Evolutionary conservation across 257 asterid species (phyloP).

Genomic region (Rauvolfia tetraphylla): DNA sequence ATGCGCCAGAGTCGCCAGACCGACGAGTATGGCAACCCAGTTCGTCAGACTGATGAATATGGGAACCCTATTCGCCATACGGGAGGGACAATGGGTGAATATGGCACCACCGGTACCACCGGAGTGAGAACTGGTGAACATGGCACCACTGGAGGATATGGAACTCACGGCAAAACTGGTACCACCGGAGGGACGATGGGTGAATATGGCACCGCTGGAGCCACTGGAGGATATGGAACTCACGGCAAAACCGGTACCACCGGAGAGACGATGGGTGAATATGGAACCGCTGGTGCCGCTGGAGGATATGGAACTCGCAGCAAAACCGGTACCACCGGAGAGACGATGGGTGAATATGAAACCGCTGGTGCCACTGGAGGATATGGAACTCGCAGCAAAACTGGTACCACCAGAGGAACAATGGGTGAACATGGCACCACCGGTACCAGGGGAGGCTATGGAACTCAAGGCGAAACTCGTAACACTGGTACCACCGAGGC

Average conservation of each 20-base stretch:
- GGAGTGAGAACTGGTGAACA: too few relatives aligned
- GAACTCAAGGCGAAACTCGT: too few relatives aligned
- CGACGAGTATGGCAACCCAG: slow-evolving; percentile 63
- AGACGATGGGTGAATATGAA: slow-evolving; percentile 19
- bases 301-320: slow-evolving; percentile 22
- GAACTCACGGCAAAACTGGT: slow-evolving; percentile 2
- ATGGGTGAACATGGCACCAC: too few relatives aligned
- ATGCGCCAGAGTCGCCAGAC: slow-evolving; percentile 16
- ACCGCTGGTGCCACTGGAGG: too few relatives aligned
- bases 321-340: neutral
- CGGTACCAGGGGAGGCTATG: too few relatives aligned
- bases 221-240: slow-evolving; percentile 24
- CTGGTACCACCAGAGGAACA: too few relatives aligned
- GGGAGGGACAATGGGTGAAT: slow-evolving; percentile 29
- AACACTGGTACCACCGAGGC: too few relatives aligned
- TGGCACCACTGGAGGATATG: slow-evolving; percentile 27
- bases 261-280: slow-evolving; percentile 14
- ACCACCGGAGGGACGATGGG: slow-evolving; percentile 10
- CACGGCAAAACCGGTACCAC: neutral
- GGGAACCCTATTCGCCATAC: slow-evolving; percentile 40
- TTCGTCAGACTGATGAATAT: slow-evolving; percentile 51
- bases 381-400: too few relatives aligned
- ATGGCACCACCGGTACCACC: slow-evolving; percentile 36
- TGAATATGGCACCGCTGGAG: slow-evolving; percentile 24
- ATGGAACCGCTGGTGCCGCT: slow-evolving; percentile 24